Evolutionary conservation across 2,329 filamentous ascomycete genomes (phyloP).

Genomic region (Pseudofabraea citricarpa): DNA sequence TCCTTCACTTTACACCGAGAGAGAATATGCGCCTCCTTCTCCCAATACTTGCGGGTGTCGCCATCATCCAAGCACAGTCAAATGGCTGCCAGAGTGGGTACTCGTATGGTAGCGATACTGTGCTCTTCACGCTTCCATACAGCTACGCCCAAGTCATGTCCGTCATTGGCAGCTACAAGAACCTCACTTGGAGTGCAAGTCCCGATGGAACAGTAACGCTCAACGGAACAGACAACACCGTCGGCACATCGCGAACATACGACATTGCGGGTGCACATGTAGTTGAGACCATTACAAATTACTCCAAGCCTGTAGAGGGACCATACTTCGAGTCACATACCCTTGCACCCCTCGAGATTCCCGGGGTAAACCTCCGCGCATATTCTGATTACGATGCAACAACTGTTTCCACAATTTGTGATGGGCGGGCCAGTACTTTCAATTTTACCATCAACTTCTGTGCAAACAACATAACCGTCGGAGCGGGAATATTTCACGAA

Average conservation of each 20-base stretch:
- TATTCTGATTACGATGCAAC: slow-evolving; percentile 19
- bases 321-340: slow-evolving; percentile 21
- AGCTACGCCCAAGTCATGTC: slow-evolving; percentile 20
- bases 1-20: too few relatives aligned
- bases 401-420: slow-evolving; percentile 18
- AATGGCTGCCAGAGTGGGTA: slow-evolving; percentile 10
- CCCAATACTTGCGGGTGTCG: not conserved
- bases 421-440: slow-evolving; percentile 16
- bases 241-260: slow-evolving; percentile 19
- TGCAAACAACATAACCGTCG: slow-evolving; percentile 15
- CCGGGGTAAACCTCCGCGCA: slow-evolving; percentile 16
- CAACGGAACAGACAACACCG: slow-evolving; percentile 21
- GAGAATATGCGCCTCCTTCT: too few relatives aligned
- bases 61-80: not conserved
- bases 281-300: slow-evolving; percentile 17
- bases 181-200: slow-evolving; percentile 21
- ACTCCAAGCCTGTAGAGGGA: slow-evolving; percentile 15
- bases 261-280: slow-evolving; percentile 14
- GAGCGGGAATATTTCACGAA: slow-evolving; percentile 13
- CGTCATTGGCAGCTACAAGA: slow-evolving; percentile 21
- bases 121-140: slow-evolving; percentile 21
- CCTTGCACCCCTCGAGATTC: slow-evolving; percentile 16
- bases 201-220: slow-evolving; percentile 13
- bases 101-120: slow-evolving; percentile 10
- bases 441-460: slow-evolving; percentile 23